Evolutionary conservation across 495 filamentous ascomycete species (phyloP).

Genomic region (Bryoglossum gracile): DNA sequence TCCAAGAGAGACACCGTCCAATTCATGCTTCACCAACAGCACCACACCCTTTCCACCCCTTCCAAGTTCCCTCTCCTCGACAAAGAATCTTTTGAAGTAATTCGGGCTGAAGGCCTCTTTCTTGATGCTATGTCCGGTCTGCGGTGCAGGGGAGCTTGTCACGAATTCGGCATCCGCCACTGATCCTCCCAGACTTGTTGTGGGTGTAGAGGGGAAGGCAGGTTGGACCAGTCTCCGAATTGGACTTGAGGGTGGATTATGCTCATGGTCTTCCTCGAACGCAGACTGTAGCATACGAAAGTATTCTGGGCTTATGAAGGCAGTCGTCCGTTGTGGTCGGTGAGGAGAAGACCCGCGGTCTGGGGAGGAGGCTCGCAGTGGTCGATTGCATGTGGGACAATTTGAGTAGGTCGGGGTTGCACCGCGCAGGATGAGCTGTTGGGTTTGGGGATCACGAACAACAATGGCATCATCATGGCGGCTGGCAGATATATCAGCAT

Average conservation of each 20-base stretch:
- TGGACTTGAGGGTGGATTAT: constrained; percentile 36
- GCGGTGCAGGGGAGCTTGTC: constrained; percentile 43
- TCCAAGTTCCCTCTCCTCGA: constrained; percentile 77
- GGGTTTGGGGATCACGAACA: constrained; percentile 77
- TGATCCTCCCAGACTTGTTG: constrained; percentile 16
- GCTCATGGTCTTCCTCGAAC: constrained; percentile 23
- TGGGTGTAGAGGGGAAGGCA: constrained; percentile 14
- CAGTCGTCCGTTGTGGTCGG: constrained; percentile 22
- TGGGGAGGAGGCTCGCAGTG: constrained; percentile 52
- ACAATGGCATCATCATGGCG: constrained; percentile 91
- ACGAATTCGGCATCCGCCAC: constrained; percentile 44
- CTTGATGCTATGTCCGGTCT: constrained; percentile 57
- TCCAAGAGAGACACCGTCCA: constrained; percentile 77
- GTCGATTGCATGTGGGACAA: constrained; percentile 71
- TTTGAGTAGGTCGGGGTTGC: constrained; percentile 36
- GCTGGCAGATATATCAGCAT: constrained; percentile 37
- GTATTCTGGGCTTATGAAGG: constrained; percentile 81
- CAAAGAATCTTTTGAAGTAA: constrained; percentile 89
- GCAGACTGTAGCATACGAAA: constrained; percentile 75
- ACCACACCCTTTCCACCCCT: constrained; percentile 93
- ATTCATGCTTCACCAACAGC: constrained; percentile 77
- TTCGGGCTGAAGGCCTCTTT: constrained; percentile 79
- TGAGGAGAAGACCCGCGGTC: constrained; percentile 38
- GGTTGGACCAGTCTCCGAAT: constrained; percentile 34
- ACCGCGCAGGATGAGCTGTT: constrained; percentile 74